phyloP scores from a whole-genome alignment of 202 grass and related monocot species.

The Elaeis oleifera region DNA sequence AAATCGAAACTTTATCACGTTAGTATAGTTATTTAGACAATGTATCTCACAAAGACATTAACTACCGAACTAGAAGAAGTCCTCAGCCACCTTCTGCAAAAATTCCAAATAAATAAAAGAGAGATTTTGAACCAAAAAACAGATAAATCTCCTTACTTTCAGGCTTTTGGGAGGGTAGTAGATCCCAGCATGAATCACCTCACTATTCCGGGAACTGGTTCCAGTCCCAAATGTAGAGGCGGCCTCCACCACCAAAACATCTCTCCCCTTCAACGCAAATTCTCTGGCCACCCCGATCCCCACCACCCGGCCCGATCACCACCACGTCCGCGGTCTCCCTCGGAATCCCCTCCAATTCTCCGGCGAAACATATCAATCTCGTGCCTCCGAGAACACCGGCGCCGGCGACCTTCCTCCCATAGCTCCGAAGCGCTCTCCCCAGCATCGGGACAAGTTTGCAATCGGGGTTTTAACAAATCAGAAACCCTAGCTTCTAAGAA shows the following conservation, averaged over 20 bases:
- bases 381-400: not conserved
- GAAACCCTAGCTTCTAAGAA: no score
- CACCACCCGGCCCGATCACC: constrained; percentile 77
- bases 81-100: no score
- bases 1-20: no score
- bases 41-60: no score
- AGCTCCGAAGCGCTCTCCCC: not conserved
- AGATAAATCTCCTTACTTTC: constrained; percentile 33
- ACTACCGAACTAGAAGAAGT: no score
- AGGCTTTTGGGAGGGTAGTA: constrained; percentile 69
- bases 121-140: no score
- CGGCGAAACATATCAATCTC: not conserved
- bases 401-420: not conserved
- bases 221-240: constrained; percentile 76
- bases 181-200: constrained; percentile 92
- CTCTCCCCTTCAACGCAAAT: constrained; percentile 58
- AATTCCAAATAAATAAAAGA: not conserved
- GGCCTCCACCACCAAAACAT: constrained; percentile 77
- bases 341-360: constrained; percentile 19
- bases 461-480: no score
- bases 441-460: not conserved
- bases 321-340: constrained; percentile 61
- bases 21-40: no score
- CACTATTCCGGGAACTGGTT: constrained; percentile 89
- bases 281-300: constrained; percentile 71